Percentiles rank a stretch among this genome's conserved stretches.
Evolutionary conservation across 495 filamentous ascomycete genomes (phyloP).

Genomic region (Xylaria grammica): DNA sequence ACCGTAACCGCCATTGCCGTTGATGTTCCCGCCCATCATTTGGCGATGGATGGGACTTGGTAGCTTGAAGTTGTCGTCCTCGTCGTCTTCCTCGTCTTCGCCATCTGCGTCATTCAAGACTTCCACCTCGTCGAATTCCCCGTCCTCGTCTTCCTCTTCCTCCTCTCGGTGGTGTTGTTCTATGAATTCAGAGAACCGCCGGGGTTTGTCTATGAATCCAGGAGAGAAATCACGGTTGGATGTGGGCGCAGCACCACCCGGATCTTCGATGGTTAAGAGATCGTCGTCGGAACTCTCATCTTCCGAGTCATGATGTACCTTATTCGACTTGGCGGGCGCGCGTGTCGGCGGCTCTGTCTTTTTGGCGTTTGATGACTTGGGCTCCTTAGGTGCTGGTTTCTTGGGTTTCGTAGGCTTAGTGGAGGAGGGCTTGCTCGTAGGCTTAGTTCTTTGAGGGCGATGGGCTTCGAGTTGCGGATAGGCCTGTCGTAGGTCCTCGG

Average conservation of each 20-base stretch:
- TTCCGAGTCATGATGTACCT: conserved; percentile 38
- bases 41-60: conserved; percentile 42
- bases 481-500: conserved; percentile 46
- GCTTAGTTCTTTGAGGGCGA: conserved; percentile 29
- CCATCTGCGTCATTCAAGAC: conserved; percentile 22
- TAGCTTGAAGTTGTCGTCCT: conserved; percentile 39
- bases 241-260: conserved; percentile 41
- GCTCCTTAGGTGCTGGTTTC: conserved; percentile 31
- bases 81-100: conserved; percentile 35
- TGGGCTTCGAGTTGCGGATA: conserved; percentile 46
- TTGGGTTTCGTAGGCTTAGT: conserved; percentile 29
- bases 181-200: conserved; percentile 49
- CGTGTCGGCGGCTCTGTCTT: conserved; percentile 34
- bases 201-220: conserved; percentile 41
- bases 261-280: conserved; percentile 52
- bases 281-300: conserved; percentile 54
- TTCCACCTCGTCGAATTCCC: conserved; percentile 27
- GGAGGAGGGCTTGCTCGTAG: conserved; percentile 8
- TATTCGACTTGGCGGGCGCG: conserved; percentile 23
- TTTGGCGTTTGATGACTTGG: conserved; percentile 24
- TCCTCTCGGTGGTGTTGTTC: conserved; percentile 36
- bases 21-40: conserved; percentile 28
- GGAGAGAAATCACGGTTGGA: conserved; percentile 41
- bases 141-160: conserved; percentile 44
- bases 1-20: conserved; percentile 6